A percentile compares a stretch with the other conserved stretches of the same genome.
Evolutionary conservation across 305 asterid genomes (phyloP).

Genomic region (Fraxinus nigra): DNA sequence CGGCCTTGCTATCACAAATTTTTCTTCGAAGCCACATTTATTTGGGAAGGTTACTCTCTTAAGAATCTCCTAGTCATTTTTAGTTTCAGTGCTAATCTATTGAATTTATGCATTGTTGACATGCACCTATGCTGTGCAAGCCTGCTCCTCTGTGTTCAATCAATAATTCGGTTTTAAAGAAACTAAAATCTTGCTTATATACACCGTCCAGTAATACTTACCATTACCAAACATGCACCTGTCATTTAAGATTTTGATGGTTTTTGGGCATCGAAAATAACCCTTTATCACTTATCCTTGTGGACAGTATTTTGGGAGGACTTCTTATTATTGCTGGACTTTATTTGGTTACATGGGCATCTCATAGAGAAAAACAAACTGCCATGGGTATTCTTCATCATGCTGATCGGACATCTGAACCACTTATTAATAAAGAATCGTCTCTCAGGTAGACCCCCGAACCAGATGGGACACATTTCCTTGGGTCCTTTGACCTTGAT

Average conservation of each 20-base stretch:
- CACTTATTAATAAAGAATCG: conserved; percentile 38
- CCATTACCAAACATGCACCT: background rate
- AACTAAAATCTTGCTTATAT: background rate
- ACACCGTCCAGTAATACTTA: background rate
- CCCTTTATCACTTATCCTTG: background rate
- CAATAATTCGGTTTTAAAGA: background rate
- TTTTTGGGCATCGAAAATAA: background rate
- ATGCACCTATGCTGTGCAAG: background rate
- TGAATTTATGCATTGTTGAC: background rate
- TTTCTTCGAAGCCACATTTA: conserved; percentile 91
- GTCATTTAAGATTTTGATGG: background rate
- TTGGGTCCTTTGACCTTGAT: conserved; percentile 57
- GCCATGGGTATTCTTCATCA: conserved; percentile 30
- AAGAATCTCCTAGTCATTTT: background rate
- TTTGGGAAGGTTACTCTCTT: conserved; percentile 73
- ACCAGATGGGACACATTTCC: conserved; percentile 53
- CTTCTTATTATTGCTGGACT: conserved; percentile 76
- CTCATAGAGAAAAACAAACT: conserved; percentile 52
- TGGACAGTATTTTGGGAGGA: conserved; percentile 83
- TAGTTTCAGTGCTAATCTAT: background rate
- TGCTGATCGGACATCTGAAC: conserved; percentile 44
- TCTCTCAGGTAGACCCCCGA: conserved; percentile 46
- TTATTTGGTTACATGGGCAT: conserved; percentile 94
- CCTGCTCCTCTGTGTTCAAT: background rate
- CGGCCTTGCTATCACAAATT: conserved; percentile 75